A percentile compares a stretch with the other conserved stretches of the same genome.
Conservation (phyloP, 164 flowering plant species). For the Buxus sempervirens region DNA sequence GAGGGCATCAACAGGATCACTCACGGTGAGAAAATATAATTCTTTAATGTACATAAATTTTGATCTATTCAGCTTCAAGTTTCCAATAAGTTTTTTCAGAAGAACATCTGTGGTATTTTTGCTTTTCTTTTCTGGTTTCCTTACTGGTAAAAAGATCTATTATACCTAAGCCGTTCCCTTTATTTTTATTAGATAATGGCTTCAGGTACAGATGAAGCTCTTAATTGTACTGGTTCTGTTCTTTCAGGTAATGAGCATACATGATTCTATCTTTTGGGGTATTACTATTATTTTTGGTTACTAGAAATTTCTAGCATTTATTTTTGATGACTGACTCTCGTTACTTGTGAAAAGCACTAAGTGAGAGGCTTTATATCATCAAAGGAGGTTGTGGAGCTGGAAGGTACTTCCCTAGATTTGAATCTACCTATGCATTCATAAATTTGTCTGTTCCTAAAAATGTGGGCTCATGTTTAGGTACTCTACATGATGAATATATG, state of each 20-base stretch:
- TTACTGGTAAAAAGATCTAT: neutral
- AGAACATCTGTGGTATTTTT: neutral
- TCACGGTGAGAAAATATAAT: slow-evolving; percentile 56
- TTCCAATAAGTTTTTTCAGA: neutral
- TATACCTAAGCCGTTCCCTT: neutral
- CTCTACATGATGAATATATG: neutral
- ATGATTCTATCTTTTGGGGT: neutral
- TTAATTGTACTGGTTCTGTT: slow-evolving; percentile 61
- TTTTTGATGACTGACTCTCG: slow-evolving; percentile 12
- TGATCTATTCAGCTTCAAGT: neutral
- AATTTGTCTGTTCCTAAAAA: slow-evolving; percentile 2
- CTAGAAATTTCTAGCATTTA: neutral
- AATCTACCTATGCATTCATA: neutral
- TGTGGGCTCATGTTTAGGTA: neutral
- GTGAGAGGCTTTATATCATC: slow-evolving; percentile 92
- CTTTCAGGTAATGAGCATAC: slow-evolving; percentile 62
- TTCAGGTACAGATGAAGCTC: slow-evolving; percentile 85
- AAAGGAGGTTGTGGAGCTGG: slow-evolving; percentile 96
- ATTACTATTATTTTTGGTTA: neutral
- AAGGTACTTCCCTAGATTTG: slow-evolving; percentile 49
- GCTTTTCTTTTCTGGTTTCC: neutral
- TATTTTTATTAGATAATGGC: slow-evolving; percentile 73
- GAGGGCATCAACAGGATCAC: slow-evolving; percentile 77
- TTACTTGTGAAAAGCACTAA: slow-evolving; percentile 52
- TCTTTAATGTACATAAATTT: neutral